These are phyloP conservation scores for Tylopilus balloui DNA, from an alignment of 768 basidiomycete genomes.

Conservation along the genomic window DNA sequence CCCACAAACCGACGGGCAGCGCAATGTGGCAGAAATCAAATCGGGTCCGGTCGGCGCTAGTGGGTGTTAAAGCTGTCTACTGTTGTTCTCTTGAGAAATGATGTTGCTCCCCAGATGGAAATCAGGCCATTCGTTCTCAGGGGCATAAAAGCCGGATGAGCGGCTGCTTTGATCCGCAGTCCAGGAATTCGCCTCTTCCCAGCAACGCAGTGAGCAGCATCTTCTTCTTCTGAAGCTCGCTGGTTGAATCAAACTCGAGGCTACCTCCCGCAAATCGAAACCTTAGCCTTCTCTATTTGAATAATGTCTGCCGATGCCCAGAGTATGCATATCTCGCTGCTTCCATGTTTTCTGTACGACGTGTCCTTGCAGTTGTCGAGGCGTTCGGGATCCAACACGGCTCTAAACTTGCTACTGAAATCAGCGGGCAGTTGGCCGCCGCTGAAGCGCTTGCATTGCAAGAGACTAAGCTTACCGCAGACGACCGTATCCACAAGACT, in stretches of 20 bases:
- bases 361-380: neutral
- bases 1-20: too few species aligned
- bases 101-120: neutral
- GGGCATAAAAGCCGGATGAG: neutral
- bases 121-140: too few species aligned
- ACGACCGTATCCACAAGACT: neutral
- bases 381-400: neutral
- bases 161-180: neutral
- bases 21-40: neutral
- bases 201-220: neutral
- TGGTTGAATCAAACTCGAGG: neutral
- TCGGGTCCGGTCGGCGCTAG: neutral
- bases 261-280: neutral
- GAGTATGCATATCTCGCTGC: neutral
- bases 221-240: neutral
- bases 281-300: neutral
- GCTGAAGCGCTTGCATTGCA: neutral
- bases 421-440: neutral
- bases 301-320: neutral
- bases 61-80: neutral
- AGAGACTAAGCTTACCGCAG: neutral
- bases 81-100: neutral
- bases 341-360: neutral
- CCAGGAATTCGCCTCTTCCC: neutral
- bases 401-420: neutral